A percentile compares a stretch with the other conserved stretches of the same genome.
phyloP scores from a whole-genome alignment of 2,329 filamentous ascomycete species.

The Ceratocystiopsis brevicomis region DNA sequence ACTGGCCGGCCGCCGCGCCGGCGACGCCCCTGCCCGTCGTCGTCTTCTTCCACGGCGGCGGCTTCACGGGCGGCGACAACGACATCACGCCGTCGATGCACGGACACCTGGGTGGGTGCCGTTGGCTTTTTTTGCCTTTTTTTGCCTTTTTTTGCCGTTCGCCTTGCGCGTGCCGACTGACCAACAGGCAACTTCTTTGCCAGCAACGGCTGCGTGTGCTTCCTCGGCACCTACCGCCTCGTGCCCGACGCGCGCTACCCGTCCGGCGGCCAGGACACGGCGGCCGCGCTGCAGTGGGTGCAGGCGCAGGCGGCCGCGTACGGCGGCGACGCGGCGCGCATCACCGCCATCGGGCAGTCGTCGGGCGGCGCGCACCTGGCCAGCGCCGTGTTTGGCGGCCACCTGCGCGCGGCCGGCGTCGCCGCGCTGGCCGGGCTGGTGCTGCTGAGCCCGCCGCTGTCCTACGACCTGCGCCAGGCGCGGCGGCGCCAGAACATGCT shows the following conservation, averaged over 20 bases:
- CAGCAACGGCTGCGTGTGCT: constrained; percentile 12
- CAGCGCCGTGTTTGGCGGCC: constrained; percentile 5
- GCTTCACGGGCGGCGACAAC: constrained; percentile 9
- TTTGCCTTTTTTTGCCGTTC: too few species aligned
- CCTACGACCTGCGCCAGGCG: neutral
- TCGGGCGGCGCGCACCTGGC: constrained; percentile 7
- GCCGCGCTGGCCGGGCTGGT: neutral
- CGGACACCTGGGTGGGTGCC: neutral
- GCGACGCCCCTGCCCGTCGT: constrained; percentile 6
- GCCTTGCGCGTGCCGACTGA: too few species aligned
- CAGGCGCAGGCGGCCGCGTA: constrained; percentile 6
- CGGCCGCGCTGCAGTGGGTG: constrained; percentile 7
- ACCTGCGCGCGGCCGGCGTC: constrained; percentile 3
- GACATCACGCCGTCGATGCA: constrained; percentile 1
- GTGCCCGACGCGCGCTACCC: constrained; percentile 6
- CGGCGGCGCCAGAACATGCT: neutral
- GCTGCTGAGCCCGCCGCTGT: constrained; percentile 7
- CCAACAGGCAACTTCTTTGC: constrained; percentile 11
- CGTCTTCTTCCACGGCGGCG: constrained; percentile 11
- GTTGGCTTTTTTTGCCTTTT: too few species aligned
- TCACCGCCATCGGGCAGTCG: constrained; percentile 7
- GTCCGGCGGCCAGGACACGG: constrained; percentile 7
- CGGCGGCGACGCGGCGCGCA: constrained; percentile 6
- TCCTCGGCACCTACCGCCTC: constrained; percentile 10
- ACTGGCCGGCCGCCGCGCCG: constrained; percentile 1